Base-by-base conservation (phyloP, 2,329 filamentous ascomycete genomes). In the Ascocoryne sarcoides region DNA sequence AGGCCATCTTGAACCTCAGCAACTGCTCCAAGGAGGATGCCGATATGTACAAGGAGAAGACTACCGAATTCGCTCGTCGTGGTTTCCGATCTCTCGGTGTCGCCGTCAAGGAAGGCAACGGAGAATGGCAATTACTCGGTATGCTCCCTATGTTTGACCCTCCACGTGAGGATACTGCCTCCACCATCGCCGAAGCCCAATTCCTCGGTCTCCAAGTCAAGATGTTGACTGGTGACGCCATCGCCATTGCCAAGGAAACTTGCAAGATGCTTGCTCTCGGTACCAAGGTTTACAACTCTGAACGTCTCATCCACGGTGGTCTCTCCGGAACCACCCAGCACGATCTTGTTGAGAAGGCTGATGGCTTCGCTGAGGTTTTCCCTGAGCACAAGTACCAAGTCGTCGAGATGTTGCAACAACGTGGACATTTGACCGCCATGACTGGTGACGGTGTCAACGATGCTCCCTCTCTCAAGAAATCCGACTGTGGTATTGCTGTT, bases 371-470 rank as follows among this genome's bases (percentile, higher is more conserved):
- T 53, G 87, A 94, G 63, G 87, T 94, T 47, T 93, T 90, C 75
- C 87, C 87, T 57, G 84, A 94, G 69, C 87, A 94, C 76, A 94
- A 94, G 75, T 93, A 89, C 71, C 85, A 87, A 51, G 85, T 92
- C 65, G 87, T 94, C 57, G 86, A 93, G 68, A 94, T 93, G 60
- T 76, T 94, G 43, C 87, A 94, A 69, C 84, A 90, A 70, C 84
- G 87, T 78, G 87, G 87, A 53, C 89, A 93, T 68, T 77, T 94
- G 36, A 87, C 93, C 67, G 88, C 87, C 64, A 94, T 94, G 87
- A 94, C 87, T 67, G 87, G 87, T 75, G 88, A 94, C 55, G 87
- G 87, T 76, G 87, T 93, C 69, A 94, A 94, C 70, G 87, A 94
- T 64, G 87, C 87, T 57, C 85, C 87, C 48, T 93, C 86, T 14